phyloP scores from a whole-genome alignment of 176 grass and related monocot genomes.

The Thalia dealbata region DNA sequence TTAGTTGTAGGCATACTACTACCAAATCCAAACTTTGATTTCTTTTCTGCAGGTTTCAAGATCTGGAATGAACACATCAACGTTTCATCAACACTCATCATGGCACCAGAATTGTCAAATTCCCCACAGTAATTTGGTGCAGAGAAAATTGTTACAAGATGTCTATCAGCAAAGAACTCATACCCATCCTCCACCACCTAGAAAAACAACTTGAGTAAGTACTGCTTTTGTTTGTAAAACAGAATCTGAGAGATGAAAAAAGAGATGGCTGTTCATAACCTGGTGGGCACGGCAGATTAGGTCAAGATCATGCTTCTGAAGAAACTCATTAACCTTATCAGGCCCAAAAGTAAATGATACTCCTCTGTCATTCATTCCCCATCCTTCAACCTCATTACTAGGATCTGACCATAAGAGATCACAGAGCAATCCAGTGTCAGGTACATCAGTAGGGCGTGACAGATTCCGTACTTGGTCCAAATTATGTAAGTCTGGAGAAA shows the following conservation, averaged over 20 bases:
- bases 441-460: neutral
- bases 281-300: conserved; percentile 5
- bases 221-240: neutral
- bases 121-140: conserved; percentile 8
- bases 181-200: conserved; percentile 9
- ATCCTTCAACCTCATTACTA: conserved; percentile 4
- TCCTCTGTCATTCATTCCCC: conserved; percentile 7
- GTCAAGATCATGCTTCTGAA: conserved; percentile 7
- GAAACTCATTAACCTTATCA: neutral
- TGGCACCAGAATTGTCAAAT: conserved; percentile 9
- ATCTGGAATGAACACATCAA: conserved; percentile 10
- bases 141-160: conserved; percentile 6
- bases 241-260: neutral
- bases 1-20: neutral
- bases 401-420: conserved; percentile 10
- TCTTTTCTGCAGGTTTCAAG: conserved; percentile 1
- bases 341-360: conserved; percentile 3
- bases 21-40: neutral
- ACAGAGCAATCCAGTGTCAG: neutral
- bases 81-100: conserved; percentile 9
- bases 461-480: conserved; percentile 3
- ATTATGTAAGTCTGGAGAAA: conserved; percentile 3
- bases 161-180: conserved; percentile 8
- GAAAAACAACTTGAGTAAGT: neutral
- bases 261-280: neutral